These are phyloP conservation scores for Gynandropsis gynandra DNA, from an alignment of 345 rosid genomes.

Conservation along the genomic window DNA sequence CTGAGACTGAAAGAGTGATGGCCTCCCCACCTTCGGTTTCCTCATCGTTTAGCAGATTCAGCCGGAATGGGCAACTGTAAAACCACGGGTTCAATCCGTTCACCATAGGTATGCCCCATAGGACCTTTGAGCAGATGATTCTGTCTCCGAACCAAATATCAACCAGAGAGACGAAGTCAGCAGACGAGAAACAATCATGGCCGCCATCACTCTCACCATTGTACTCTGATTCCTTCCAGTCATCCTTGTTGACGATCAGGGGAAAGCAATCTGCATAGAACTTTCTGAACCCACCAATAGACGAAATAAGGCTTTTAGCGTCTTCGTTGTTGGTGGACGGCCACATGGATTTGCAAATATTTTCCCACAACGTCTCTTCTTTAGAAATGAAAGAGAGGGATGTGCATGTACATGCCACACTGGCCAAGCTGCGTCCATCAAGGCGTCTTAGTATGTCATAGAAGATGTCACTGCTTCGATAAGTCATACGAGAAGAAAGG, in stretches of 20 bases:
- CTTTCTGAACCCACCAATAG: conserved; percentile 67
- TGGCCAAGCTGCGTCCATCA: conserved; percentile 65
- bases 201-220: conserved; percentile 47
- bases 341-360: conserved; percentile 71
- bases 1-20: conserved; percentile 48
- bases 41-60: conserved; percentile 51
- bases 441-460: conserved; percentile 70
- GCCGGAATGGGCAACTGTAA: conserved; percentile 61
- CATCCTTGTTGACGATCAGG: conserved; percentile 64
- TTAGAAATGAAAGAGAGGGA: conserved; percentile 59
- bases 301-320: conserved; percentile 46
- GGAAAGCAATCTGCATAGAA: conserved; percentile 74
- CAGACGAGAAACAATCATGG: conserved; percentile 41
- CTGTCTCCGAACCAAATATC: conserved; percentile 59
- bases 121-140: conserved; percentile 54
- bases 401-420: conserved; percentile 67
- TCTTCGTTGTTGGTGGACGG: conserved; percentile 63
- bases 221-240: conserved; percentile 68
- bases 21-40: conserved; percentile 35
- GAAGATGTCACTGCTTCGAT: conserved; percentile 53
- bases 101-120: conserved; percentile 69
- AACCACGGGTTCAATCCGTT: conserved; percentile 63
- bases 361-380: conserved; percentile 71
- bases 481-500: too few species aligned
- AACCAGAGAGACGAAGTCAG: conserved; percentile 60